phyloP scores from a whole-genome alignment of 1,139 yeast genomes.

The Groenewaldozyma auringiensis region DNA sequence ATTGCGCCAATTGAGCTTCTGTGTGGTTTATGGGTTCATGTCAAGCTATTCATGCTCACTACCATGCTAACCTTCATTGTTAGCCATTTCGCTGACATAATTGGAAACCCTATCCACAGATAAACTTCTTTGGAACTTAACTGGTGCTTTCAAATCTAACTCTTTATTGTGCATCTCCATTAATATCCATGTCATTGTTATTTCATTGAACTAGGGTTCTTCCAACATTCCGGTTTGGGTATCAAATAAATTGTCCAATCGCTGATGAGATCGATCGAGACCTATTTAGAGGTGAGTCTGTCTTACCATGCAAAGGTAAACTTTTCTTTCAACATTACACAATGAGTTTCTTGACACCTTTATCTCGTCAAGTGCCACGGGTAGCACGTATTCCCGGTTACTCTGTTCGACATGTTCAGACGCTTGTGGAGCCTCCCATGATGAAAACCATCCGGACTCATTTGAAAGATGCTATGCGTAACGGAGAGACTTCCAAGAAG shows the following conservation, averaged over 20 bases:
- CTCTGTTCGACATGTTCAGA: not conserved
- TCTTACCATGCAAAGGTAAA: not conserved
- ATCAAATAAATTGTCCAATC: not conserved
- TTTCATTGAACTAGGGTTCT: too few relatives aligned
- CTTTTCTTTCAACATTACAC: not conserved
- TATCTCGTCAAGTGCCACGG: not conserved
- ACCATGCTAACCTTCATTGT: too few relatives aligned
- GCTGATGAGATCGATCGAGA: not conserved
- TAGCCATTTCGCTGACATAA: too few relatives aligned
- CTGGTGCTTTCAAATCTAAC: too few relatives aligned
- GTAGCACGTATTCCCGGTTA: not conserved
- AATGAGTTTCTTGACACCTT: not conserved
- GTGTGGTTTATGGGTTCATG: too few relatives aligned
- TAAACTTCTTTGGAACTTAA: too few relatives aligned
- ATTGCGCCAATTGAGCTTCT: too few relatives aligned
- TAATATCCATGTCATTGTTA: too few relatives aligned
- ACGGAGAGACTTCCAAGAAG: slow-evolving; percentile 31
- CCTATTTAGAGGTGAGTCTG: not conserved
- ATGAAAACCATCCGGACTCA: slow-evolving; percentile 29
- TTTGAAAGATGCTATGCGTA: slow-evolving; percentile 31
- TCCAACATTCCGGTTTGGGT: too few relatives aligned
- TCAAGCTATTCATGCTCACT: too few relatives aligned
- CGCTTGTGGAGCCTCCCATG: slow-evolving; percentile 29
- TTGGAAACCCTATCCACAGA: too few relatives aligned
- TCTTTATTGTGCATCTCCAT: too few relatives aligned